Evolutionary conservation across 495 filamentous ascomycete genomes (phyloP).

Genomic region (Lepidopterella palustris): DNA sequence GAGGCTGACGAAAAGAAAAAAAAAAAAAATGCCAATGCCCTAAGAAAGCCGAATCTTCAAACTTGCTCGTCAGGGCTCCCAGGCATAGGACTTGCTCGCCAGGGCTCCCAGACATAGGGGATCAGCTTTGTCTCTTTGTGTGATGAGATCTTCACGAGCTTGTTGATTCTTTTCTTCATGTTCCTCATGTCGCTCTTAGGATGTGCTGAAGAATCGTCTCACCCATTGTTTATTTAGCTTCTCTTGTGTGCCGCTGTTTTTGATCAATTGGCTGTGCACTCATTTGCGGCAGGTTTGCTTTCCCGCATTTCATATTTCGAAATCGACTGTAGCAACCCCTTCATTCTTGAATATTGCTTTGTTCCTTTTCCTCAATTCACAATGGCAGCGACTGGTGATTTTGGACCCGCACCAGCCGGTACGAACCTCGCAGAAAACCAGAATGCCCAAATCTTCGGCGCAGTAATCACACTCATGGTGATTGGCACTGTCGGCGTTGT

Average conservation of each 20-base stretch:
- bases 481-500: background rate
- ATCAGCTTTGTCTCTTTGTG: background rate
- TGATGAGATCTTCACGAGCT: background rate
- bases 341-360: background rate
- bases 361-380: background rate
- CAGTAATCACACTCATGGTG: background rate
- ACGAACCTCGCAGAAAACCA: background rate
- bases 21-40: too few relatives aligned
- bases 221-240: background rate
- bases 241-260: background rate
- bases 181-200: too few relatives aligned
- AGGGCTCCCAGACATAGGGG: background rate
- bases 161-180: background rate
- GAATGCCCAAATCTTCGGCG: background rate
- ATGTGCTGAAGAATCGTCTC: too few relatives aligned
- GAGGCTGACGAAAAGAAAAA: too few relatives aligned
- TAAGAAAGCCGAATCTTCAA: too few relatives aligned
- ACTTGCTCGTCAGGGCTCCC: too few relatives aligned
- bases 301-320: too few relatives aligned
- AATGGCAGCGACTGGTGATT: background rate
- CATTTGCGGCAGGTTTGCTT: background rate
- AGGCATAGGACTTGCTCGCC: too few relatives aligned
- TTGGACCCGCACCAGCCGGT: background rate
- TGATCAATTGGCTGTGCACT: background rate
- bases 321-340: too few relatives aligned